phyloP scores from a whole-genome alignment of 495 filamentous ascomycete species.

The Xylaria castorea region DNA sequence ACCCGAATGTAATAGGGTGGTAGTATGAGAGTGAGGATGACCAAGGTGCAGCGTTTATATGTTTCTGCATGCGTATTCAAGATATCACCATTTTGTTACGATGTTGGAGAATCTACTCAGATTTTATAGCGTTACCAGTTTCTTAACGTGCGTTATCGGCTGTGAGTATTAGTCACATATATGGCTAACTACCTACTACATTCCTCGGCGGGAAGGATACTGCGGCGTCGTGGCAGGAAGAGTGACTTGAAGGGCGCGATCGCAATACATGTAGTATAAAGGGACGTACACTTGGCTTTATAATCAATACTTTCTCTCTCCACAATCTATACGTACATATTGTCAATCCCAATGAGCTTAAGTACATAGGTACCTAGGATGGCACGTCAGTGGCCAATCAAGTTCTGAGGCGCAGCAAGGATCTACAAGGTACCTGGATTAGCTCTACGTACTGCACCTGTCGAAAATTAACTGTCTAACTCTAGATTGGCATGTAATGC shows the following conservation, averaged over 20 bases:
- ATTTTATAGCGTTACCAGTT: background rate
- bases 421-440: background rate
- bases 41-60: background rate
- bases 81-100: background rate
- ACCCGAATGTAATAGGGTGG: background rate
- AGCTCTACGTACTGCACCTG: background rate
- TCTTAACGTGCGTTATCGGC: background rate
- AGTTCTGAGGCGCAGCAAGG: background rate
- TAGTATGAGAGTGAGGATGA: background rate
- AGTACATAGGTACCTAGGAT: no score
- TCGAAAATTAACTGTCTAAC: background rate
- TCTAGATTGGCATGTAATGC: background rate
- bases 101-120: background rate
- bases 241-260: constrained; percentile 3
- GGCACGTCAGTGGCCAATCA: background rate
- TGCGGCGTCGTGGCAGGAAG: background rate
- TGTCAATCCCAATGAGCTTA: background rate
- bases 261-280: background rate
- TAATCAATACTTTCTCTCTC: background rate
- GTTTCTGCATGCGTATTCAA: background rate
- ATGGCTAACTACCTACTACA: background rate
- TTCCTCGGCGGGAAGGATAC: no score
- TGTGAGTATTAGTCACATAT: background rate
- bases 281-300: background rate
- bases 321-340: background rate